A percentile compares a stretch with the other conserved stretches of the same genome.
These are phyloP conservation scores for Phoma sp. DNA, from an alignment of 2,329 filamentous ascomycete species.

Conservation along the genomic window DNA sequence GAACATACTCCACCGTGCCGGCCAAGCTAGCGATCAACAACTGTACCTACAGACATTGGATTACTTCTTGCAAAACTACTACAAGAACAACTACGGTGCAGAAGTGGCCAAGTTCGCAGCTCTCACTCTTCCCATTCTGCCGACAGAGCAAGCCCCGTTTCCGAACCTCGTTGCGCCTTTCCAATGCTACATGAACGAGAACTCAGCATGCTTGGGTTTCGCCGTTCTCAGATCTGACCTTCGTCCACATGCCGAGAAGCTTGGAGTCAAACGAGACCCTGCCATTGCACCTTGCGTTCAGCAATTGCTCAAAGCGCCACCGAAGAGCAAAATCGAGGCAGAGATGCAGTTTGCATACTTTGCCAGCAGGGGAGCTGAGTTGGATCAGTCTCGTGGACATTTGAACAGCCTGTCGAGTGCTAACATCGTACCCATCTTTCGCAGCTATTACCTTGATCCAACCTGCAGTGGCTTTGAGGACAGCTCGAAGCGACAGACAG, in stretches of 20 bases:
- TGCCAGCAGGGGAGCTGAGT: constrained; percentile 74
- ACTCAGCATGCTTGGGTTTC: constrained; percentile 79
- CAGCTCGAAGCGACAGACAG: constrained; percentile 37
- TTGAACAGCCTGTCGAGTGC: constrained; percentile 35
- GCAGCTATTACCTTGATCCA: constrained; percentile 43
- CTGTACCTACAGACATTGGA: constrained; percentile 74
- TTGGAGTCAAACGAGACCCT: constrained; percentile 85
- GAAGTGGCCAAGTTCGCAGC: constrained; percentile 63
- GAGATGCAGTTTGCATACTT: constrained; percentile 82
- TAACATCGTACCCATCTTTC: constrained; percentile 48
- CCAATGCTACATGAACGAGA: constrained; percentile 82
- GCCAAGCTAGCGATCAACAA: constrained; percentile 56
- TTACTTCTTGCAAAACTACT: constrained; percentile 83
- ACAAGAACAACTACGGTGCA: constrained; percentile 73
- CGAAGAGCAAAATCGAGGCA: constrained; percentile 70
- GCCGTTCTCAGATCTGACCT: constrained; percentile 77
- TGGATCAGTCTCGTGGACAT: constrained; percentile 56
- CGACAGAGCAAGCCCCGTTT: constrained; percentile 69
- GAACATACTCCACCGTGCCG: constrained; percentile 73
- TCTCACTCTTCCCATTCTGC: constrained; percentile 61
- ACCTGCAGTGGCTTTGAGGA: constrained; percentile 43
- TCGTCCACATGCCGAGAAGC: constrained; percentile 80
- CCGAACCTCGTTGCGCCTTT: constrained; percentile 72
- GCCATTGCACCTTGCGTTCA: constrained; percentile 78
- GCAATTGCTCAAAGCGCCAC: constrained; percentile 73